Evolutionary conservation across 179 eudicot genomes (phyloP).

Genomic region (Gypsophila paniculata): DNA sequence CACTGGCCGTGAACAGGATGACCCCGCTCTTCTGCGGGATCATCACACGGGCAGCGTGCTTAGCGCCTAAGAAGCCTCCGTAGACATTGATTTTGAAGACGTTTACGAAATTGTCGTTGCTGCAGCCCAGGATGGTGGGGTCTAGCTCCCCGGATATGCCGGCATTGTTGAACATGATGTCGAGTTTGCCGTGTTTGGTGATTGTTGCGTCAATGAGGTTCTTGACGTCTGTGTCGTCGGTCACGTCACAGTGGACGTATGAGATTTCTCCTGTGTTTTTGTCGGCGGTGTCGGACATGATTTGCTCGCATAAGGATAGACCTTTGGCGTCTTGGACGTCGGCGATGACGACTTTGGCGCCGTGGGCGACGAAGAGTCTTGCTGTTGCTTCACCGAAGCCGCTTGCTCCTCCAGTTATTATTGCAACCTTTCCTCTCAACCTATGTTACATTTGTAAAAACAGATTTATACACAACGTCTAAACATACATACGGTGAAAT

Average conservation of each 20-base stretch:
- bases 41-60: conserved; percentile 50
- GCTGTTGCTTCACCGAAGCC: conserved; percentile 62
- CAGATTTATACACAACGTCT: no score
- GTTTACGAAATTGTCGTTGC: conserved; percentile 17
- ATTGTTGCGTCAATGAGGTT: conserved; percentile 27
- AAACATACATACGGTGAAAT: no score
- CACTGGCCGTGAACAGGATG: conserved; percentile 37
- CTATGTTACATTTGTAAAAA: conserved; percentile 27
- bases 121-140: conserved; percentile 22
- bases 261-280: conserved; percentile 8
- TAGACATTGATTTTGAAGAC: conserved; percentile 35
- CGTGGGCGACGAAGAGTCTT: conserved; percentile 43
- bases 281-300: conserved; percentile 13
- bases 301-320: conserved; percentile 24
- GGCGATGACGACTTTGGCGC: conserved; percentile 54
- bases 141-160: conserved; percentile 28
- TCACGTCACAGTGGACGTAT: conserved; percentile 36
- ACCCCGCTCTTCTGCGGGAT: conserved; percentile 33
- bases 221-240: conserved; percentile 27
- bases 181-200: conserved; percentile 35
- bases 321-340: conserved; percentile 57
- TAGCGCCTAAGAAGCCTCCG: conserved; percentile 37
- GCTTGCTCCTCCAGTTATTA: conserved; percentile 72
- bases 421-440: conserved; percentile 55
- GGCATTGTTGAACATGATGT: conserved; percentile 47